These are phyloP conservation scores for Amaranthus hypochondriacus DNA, from an alignment of 148 eudicot genomes.

Conservation along the genomic window DNA sequence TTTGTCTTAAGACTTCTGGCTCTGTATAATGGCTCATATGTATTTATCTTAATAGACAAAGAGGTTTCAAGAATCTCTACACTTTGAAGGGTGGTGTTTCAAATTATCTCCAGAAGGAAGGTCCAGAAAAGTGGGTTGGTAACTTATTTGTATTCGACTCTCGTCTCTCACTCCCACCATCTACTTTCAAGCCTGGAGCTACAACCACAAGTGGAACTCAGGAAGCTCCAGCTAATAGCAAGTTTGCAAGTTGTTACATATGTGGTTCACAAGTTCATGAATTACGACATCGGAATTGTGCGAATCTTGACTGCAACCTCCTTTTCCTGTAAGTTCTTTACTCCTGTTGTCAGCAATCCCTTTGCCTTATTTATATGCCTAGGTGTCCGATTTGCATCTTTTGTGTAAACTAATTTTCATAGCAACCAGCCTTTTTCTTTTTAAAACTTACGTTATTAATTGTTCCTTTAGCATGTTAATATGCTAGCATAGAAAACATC, in stretches of 20 bases:
- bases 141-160: constrained; percentile 89
- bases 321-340: constrained; percentile 75
- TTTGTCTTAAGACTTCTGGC: neutral
- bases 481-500: too few species aligned
- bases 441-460: neutral
- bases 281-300: constrained; percentile 90
- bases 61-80: constrained; percentile 77
- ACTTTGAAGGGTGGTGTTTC: constrained; percentile 89
- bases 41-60: constrained; percentile 39
- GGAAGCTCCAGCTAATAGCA: constrained; percentile 25
- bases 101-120: constrained; percentile 80
- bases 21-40: neutral
- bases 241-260: constrained; percentile 75
- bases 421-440: neutral
- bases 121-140: constrained; percentile 74
- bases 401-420: neutral
- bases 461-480: neutral
- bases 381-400: neutral
- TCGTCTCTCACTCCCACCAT: constrained; percentile 89
- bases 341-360: neutral
- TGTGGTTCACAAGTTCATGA: constrained; percentile 72
- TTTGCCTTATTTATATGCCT: neutral
- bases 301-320: constrained; percentile 93
- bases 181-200: constrained; percentile 54
- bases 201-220: constrained; percentile 28